phyloP scores from a whole-genome alignment of 371 early-diverging fungal genomes.

The Mortierella sp. region DNA sequence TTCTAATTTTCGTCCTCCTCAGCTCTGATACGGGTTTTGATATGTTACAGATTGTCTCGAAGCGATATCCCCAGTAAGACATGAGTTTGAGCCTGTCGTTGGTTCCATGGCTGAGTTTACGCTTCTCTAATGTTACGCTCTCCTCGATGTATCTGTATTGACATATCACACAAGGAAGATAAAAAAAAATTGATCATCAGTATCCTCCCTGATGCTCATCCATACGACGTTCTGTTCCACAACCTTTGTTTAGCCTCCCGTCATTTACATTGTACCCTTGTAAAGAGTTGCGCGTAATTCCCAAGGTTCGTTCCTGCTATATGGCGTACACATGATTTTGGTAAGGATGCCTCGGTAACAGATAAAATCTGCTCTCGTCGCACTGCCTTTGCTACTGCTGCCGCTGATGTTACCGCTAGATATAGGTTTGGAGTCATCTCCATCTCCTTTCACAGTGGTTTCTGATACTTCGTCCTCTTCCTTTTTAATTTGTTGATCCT shows the following conservation, averaged over 20 bases:
- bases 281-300: constrained; percentile 80
- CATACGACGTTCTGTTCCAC: no score
- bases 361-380: constrained; percentile 49
- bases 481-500: constrained; percentile 16
- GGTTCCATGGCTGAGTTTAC: constrained; percentile 51
- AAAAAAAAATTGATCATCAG: no score
- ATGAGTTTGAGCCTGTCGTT: constrained; percentile 73
- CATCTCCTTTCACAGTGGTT: neutral
- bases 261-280: constrained; percentile 64
- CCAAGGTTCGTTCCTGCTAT: constrained; percentile 80
- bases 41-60: constrained; percentile 76
- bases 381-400: constrained; percentile 46
- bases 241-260: neutral
- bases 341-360: constrained; percentile 91
- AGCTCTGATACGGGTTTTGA: constrained; percentile 63
- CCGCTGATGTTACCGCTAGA: neutral
- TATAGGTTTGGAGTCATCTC: neutral
- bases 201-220: no score
- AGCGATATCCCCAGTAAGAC: constrained; percentile 85
- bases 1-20: constrained; percentile 11
- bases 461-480: neutral
- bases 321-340: constrained; percentile 85
- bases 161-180: neutral
- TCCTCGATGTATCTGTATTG: constrained; percentile 77
- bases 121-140: constrained; percentile 67